Base-by-base conservation (phyloP, 2,329 filamentous ascomycete genomes). In the Epichloe elymi region DNA sequence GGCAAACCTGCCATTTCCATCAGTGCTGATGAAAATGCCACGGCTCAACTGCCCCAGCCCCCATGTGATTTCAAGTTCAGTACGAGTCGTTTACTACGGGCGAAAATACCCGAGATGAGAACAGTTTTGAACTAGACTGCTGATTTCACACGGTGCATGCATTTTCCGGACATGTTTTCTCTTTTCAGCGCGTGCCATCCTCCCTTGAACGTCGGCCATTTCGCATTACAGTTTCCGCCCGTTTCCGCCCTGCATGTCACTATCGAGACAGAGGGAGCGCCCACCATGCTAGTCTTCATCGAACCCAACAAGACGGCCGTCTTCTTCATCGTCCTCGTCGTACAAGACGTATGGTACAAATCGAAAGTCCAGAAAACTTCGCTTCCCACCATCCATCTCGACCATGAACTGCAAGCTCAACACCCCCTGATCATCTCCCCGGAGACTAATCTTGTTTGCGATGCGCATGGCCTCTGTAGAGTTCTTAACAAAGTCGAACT, bases 361-460 rank as follows among this genome's bases (percentile, higher is more conserved):
- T 19, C 85, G 75, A 65, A 91, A 94, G 65, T 93, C 86, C 23
- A 93, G 74, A 67, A 91, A 94, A 59, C 82, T 86, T 39, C 82
- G 73, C 23, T 74, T 74, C 5, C 78, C 76, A 6, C 78, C 78
- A 55, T 93, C 88, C 41, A 90, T 75, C 63, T 96, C 88, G 15
- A 98, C 84, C 85, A 98, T 93, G 61, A 97, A 96, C 63, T 98
- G 93, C 64, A 97, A 70, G 67, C 88, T 96, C 56, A 98, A 67
- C 33, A 98, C 91, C 0, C 0, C 91, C 63, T 95, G 88, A 2
- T 79, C 75, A 66, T 98, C 93, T 0, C 88, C 85, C 15, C 93
- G 77, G 54, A 98, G 77, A 63, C 89, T 95, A 52, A 97, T 90
- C 68, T 97, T 98, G 61, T 79, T 90, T 4, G 90, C 88, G 38